These are phyloP conservation scores for Scopulariopsis brevicaulis DNA, from an alignment of 2,329 filamentous ascomycete species.

Conservation along the genomic window DNA sequence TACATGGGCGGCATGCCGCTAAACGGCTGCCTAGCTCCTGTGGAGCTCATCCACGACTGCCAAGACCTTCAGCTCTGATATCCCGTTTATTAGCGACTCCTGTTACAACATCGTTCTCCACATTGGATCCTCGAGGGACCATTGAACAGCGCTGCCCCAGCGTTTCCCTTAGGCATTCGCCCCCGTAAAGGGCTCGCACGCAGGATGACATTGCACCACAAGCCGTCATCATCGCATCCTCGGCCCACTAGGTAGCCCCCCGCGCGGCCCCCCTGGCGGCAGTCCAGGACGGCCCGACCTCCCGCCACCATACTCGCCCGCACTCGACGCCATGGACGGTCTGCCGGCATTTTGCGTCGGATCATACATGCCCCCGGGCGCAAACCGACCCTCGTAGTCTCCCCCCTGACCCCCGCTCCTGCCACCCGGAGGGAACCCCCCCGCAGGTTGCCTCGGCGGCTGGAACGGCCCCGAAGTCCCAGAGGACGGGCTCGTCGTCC, in stretches of 20 bases:
- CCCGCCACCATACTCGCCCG: conserved; percentile 16
- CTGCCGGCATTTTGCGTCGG: conserved; percentile 19
- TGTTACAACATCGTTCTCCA: too few species aligned
- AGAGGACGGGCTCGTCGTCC: conserved; percentile 42
- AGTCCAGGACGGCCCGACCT: conserved; percentile 16
- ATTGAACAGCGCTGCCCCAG: neutral
- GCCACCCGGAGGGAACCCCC: conserved; percentile 5
- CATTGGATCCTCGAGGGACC: neutral
- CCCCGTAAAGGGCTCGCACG: neutral
- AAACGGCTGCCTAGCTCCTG: neutral
- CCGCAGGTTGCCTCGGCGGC: conserved; percentile 22
- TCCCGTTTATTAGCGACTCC: neutral
- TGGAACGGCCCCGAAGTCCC: conserved; percentile 28
- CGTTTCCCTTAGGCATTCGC: neutral
- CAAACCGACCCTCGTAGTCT: conserved; percentile 34
- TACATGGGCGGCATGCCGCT: neutral
- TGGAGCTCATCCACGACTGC: neutral
- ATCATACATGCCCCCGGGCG: conserved; percentile 32
- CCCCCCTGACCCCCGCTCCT: conserved; percentile 6
- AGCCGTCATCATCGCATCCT: conserved; percentile 25
- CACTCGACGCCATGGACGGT: conserved; percentile 29
- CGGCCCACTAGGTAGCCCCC: conserved; percentile 17
- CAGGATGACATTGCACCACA: neutral
- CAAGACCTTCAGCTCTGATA: neutral
- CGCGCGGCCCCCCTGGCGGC: conserved; percentile 23